These are phyloP conservation scores for Euphorbia celastroides DNA, from an alignment of 441 rosid genomes.

Conservation along the genomic window DNA sequence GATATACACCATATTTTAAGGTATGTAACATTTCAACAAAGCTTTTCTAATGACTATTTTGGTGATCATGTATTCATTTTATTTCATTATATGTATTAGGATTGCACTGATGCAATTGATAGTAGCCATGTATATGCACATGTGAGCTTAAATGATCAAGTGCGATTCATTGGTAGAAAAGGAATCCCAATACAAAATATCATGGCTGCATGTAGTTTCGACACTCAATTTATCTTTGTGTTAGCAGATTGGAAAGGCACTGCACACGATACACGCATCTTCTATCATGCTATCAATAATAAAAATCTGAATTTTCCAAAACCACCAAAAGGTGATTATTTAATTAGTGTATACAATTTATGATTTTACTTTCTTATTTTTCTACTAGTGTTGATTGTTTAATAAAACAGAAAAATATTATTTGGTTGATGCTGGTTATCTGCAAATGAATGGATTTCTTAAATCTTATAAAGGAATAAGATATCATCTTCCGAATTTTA, in stretches of 20 bases:
- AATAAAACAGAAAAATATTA: not conserved
- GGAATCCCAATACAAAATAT: not conserved
- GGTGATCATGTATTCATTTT: not conserved
- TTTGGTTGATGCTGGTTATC: not conserved
- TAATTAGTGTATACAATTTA: not conserved
- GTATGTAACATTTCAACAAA: not conserved
- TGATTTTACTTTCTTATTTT: not conserved
- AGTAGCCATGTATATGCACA: not conserved
- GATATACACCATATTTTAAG: slow-evolving; percentile 3
- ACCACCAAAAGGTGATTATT: not conserved
- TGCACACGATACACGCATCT: not conserved
- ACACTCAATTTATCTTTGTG: not conserved
- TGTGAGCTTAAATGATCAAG: not conserved
- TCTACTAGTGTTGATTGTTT: not conserved
- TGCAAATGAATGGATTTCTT: not conserved
- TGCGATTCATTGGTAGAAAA: not conserved
- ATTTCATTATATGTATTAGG: not conserved
- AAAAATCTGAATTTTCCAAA: not conserved
- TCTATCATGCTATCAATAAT: not conserved
- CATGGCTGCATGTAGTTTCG: not conserved
- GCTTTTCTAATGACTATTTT: not conserved
- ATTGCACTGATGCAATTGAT: not conserved
- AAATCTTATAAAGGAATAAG: not conserved
- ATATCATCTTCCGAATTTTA: not conserved
- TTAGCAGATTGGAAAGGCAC: not conserved